These are phyloP conservation scores for Boehmeria nivea DNA, from an alignment of 306 rosid species.

Conservation along the genomic window DNA sequence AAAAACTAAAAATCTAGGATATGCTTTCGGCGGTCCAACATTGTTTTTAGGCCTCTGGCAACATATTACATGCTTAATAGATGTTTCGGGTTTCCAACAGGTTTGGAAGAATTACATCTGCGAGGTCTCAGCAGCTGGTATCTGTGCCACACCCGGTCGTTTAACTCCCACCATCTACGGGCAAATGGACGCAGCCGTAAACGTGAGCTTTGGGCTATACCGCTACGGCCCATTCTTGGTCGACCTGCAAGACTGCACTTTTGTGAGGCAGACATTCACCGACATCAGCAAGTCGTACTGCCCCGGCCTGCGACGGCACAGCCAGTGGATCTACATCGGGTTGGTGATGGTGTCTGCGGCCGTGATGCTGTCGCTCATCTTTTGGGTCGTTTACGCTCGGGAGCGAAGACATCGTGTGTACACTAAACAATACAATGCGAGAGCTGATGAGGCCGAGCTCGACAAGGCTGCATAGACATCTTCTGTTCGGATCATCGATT, in stretches of 20 bases:
- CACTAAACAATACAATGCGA: conserved; percentile 38
- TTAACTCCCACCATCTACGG: conserved; percentile 42
- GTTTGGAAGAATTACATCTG: conserved; percentile 64
- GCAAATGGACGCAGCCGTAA: conserved; percentile 41
- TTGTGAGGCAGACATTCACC: conserved; percentile 47
- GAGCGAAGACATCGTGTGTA: conserved; percentile 61
- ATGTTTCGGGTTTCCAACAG: conserved; percentile 44
- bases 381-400: conserved; percentile 62
- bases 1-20: no score
- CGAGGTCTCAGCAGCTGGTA: conserved; percentile 26
- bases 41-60: no score
- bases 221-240: conserved; percentile 56
- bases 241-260: conserved; percentile 54
- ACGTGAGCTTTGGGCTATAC: conserved; percentile 53
- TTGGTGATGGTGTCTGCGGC: conserved; percentile 46
- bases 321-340: conserved; percentile 47
- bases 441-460: conserved; percentile 13
- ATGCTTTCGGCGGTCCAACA: no score
- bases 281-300: conserved; percentile 46
- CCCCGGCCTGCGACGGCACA: conserved; percentile 36
- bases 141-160: conserved; percentile 44
- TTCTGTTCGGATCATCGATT: no score
- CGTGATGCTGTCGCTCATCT: conserved; percentile 61
- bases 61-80: no score
- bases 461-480: conserved; percentile 21